Base-by-base conservation (phyloP, 306 rosid genomes). In the Casuarina cunninghamiana region DNA sequence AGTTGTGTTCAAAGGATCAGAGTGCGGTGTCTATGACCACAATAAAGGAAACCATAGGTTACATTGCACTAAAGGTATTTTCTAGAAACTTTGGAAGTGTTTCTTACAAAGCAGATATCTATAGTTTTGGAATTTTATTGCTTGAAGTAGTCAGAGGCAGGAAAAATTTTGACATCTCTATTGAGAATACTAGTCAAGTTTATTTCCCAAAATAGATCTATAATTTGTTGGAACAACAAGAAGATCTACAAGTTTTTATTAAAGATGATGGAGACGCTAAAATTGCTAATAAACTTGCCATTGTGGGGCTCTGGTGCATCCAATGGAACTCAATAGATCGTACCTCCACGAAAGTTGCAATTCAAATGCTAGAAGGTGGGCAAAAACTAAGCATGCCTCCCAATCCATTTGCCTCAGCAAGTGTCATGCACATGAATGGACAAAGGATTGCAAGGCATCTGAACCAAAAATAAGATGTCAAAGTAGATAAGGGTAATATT, bases 251-350 rank as follows among this genome's bases (percentile, higher is more conserved):
- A 16, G 69, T 86, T 10, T 70, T 67, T 48, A 74, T 77, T 19
- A 61, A 53, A 11, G 73, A 71, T 2, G 79, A 68, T 72, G 78
- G 67, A 53, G 87, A 83, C 41, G 21, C 38, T 37, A 42, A 37
- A 43, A 48, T 86, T 75, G 75, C 75, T 43, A 83, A 73, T 74
- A 86, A 80, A 77, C 75, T 86, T 67, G 60, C 79, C 12, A 63
- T 80, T 48, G 79, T 78, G 10, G 85, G 69, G 32, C 73, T 84
- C 39, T 84, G 88, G 76, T 71, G 82, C 61, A 71, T 78, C 16
- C 77, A 71, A 17, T 43, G 21, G 62, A 37, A 53, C 54, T 68
- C 78, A 10, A 2, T 6, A 1, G 0, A 46, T 46, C 11, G 10
- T 2, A 2, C 2, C 2, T 46, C 50, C 2, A 46, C 5, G 2